Percentiles rank a stretch among this genome's conserved stretches.
phyloP scores from a whole-genome alignment of 805 yeast species.

The Zygotorulaspora florentina region DNA sequence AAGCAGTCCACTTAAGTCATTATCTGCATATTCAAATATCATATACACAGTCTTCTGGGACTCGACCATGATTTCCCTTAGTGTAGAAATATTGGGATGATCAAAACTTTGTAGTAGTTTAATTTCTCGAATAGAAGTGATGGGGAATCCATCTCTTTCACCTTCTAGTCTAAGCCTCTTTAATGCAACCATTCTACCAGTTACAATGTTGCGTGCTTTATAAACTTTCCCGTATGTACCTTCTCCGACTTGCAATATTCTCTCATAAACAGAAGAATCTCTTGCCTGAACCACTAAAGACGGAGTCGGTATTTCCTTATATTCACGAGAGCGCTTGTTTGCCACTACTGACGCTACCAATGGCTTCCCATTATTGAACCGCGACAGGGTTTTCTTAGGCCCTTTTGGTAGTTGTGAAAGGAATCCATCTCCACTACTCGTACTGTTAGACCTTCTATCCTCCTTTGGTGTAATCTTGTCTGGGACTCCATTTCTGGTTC shows the following conservation, averaged over 20 bases:
- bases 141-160: slow-evolving; percentile 93
- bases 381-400: slow-evolving; percentile 19
- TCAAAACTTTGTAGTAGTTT: slow-evolving; percentile 71
- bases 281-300: slow-evolving; percentile 16
- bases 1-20: slow-evolving; percentile 84
- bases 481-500: neutral
- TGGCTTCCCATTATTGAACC: slow-evolving; percentile 13
- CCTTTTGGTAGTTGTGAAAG: slow-evolving; percentile 27
- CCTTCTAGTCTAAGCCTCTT: slow-evolving; percentile 78
- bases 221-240: slow-evolving; percentile 80
- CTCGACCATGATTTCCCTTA: slow-evolving; percentile 88
- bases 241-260: slow-evolving; percentile 92
- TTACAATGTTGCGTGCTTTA: slow-evolving; percentile 61
- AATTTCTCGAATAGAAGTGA: slow-evolving; percentile 91
- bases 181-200: slow-evolving; percentile 75
- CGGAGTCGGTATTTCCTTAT: slow-evolving; percentile 6
- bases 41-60: slow-evolving; percentile 59
- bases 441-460: neutral
- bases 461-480: neutral
- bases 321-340: neutral
- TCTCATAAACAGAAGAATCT: slow-evolving; percentile 45
- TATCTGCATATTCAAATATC: slow-evolving; percentile 92
- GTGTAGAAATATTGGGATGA: slow-evolving; percentile 76
- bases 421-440: slow-evolving; percentile 9
- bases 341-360: neutral